Evolutionary conservation across 768 basidiomycete species (phyloP), one percentile per base, ranked within the genome.

Genomic region (Asterophora parasitica): DNA sequence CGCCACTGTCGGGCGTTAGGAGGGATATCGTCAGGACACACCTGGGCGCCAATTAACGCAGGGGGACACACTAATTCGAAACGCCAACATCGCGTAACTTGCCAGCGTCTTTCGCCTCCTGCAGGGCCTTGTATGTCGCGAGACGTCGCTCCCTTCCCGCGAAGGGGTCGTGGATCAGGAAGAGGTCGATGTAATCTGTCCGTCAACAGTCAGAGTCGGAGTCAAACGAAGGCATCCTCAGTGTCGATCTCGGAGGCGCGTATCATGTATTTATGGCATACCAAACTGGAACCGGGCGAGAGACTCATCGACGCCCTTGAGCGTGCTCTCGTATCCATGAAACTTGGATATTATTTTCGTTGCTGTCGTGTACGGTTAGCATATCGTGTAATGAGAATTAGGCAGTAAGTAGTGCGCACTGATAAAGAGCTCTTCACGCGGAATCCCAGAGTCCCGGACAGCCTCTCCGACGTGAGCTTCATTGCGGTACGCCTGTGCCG

Each of bases 51-150:
- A n/a, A n/a, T n/a, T n/a, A n/a, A n/a, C n/a, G 26, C 31, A 41
- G 26, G 27, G 23, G 44, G 35, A 60, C 84, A 39, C 55, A 88
- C 87, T 82, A 92, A 65, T 92, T 92, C 1, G 87, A 90, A 6
- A 92, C 89, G 2, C 89, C 89, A n/a, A 88, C 77, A 4, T 74
- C 73, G 51, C 77, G 74, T 42, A 90, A 75, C 56, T 86, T 87
- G 3, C 89, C 88, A 3, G 66, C 75, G 23, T 68, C 59, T 52
- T 77, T 76, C n/a, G 77, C 76, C 30, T 83, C 80, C 4, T 81
- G 62, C 9, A 92, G 70, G 6, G 85, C 87, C 41, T 73, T 79
- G 68, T 85, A 92, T 0, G 86, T 83, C 16, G 70, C 77, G n/a
- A 91, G 67, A 15, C 90, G 82, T 23, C 69, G 70, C 49, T 80